Conservation (phyloP, 768 basidiomycete species). For the Lactarius vividus region DNA sequence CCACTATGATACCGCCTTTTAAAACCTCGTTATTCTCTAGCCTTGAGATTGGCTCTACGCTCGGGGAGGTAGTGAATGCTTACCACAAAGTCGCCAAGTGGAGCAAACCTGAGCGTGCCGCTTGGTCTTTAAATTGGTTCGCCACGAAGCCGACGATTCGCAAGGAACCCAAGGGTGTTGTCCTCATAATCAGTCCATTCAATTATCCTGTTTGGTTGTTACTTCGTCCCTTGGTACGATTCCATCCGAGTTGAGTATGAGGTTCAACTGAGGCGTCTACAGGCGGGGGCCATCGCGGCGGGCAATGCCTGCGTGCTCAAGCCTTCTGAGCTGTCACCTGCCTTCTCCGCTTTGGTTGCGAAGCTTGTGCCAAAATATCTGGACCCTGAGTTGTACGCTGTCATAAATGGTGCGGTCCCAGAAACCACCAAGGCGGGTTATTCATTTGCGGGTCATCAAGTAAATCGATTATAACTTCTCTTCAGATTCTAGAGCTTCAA, state of each 20-base stretch:
- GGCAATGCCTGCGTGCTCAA: slow-evolving; percentile 38
- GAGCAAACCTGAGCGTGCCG: slow-evolving; percentile 60
- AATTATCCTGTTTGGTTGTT: slow-evolving; percentile 69
- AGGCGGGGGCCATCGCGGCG: slow-evolving; percentile 40
- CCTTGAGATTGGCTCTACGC: slow-evolving; percentile 55
- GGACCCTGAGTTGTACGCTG: slow-evolving; percentile 34
- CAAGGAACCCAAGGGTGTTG: slow-evolving; percentile 76
- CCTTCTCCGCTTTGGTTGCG: slow-evolving; percentile 32
- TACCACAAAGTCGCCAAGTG: slow-evolving; percentile 70
- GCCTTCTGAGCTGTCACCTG: slow-evolving; percentile 37
- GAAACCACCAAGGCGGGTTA: slow-evolving; percentile 33
- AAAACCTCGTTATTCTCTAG: slow-evolving; percentile 36
- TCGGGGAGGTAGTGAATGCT: slow-evolving; percentile 50
- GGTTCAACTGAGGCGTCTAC: background rate
- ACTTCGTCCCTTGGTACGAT: slow-evolving; percentile 54
- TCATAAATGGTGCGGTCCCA: slow-evolving; percentile 37
- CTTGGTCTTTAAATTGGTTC: slow-evolving; percentile 54
- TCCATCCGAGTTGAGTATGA: background rate
- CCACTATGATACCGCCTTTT: background rate
- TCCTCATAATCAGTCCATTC: slow-evolving; percentile 69
- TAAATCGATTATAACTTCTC: background rate
- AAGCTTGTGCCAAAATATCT: slow-evolving; percentile 35
- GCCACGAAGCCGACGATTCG: slow-evolving; percentile 61
- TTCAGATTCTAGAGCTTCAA: slow-evolving; percentile 62
- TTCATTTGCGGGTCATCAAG: background rate